phyloP scores from a whole-genome alignment of 306 rosid species.

The Sicyos edulis region DNA sequence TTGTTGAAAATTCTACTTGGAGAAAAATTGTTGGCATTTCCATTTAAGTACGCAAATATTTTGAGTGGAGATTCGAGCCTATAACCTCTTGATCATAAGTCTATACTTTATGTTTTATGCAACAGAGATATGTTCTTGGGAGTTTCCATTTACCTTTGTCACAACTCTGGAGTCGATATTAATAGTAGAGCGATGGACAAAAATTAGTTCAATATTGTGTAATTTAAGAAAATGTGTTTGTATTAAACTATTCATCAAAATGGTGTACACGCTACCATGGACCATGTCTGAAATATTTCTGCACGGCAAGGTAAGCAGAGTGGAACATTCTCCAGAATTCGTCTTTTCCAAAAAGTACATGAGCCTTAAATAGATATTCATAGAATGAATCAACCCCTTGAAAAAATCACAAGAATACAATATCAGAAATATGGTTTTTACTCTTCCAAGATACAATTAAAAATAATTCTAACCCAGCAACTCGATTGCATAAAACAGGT shows the following conservation, averaged over 20 bases:
- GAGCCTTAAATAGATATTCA: constrained; percentile 87
- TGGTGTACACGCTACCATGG: constrained; percentile 54
- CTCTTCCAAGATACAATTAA: constrained; percentile 18
- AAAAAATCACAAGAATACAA: constrained; percentile 34
- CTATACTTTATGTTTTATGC: no score
- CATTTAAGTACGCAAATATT: no score
- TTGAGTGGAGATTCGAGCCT: no score
- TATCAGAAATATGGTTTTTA: constrained; percentile 31
- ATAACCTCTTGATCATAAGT: no score
- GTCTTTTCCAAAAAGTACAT: constrained; percentile 63
- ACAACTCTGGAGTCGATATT: not conserved
- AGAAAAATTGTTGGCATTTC: not conserved
- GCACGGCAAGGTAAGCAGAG: constrained; percentile 48
- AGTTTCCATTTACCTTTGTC: not conserved
- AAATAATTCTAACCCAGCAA: constrained; percentile 16
- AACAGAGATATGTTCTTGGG: no score
- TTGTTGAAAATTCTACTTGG: not conserved
- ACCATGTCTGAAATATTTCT: constrained; percentile 76
- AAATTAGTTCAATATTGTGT: not conserved
- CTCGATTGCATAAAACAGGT: constrained; percentile 20
- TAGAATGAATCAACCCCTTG: constrained; percentile 98
- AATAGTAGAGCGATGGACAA: not conserved
- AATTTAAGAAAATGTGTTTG: not conserved
- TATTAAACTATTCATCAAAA: constrained; percentile 16
- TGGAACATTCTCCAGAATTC: constrained; percentile 64